Base-by-base conservation (phyloP, 345 rosid genomes). In the Salix viminalis region DNA sequence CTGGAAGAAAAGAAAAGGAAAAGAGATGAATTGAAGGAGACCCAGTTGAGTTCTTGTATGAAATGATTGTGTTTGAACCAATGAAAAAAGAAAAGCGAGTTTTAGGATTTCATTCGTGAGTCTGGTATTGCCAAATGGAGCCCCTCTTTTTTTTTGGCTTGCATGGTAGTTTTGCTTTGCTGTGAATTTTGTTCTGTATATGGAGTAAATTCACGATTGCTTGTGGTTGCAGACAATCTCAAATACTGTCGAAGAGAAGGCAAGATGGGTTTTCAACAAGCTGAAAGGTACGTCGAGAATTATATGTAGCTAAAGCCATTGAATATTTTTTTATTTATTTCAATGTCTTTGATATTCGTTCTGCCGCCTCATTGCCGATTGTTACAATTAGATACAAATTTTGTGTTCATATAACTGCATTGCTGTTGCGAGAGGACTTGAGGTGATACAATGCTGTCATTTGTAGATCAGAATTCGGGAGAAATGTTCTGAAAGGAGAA, bases 181-280 rank as follows among this genome's bases (percentile, higher is more conserved):
- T 44, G 26, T 12, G 58, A 10, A 18, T 1, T 1, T 61, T n/a
- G 4, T 44, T 26, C 32, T 66, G 61, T 23, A 14, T 72, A 39
- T 48, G 16, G 26, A 42, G 75, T 73, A 67, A 9, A 71, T 74
- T 77, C 48, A 44, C 19, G 52, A 36, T 60, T 61, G 67, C 62
- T 72, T 54, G 28, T 54, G 67, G 46, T 77, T 78, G 78, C 94
- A 96, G 99, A 85, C 88, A 69, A 81, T 96, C 85, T 96, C 99
- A 26, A 91, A 66, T 75, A 88, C 98, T 10, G 97, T 96, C 69
- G 98, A 95, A 86, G 98, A 96, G 88, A 93, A 96, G 85, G 98
- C 98, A 21, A 96, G 89, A 86, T 93, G 98, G 99, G 75, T 96
- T 74, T 93, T 96, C 88, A 93, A 90, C 94, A 94, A 91, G 88